Conservation (phyloP, 2,329 filamentous ascomycete species). For the Colletotrichum sp. region DNA sequence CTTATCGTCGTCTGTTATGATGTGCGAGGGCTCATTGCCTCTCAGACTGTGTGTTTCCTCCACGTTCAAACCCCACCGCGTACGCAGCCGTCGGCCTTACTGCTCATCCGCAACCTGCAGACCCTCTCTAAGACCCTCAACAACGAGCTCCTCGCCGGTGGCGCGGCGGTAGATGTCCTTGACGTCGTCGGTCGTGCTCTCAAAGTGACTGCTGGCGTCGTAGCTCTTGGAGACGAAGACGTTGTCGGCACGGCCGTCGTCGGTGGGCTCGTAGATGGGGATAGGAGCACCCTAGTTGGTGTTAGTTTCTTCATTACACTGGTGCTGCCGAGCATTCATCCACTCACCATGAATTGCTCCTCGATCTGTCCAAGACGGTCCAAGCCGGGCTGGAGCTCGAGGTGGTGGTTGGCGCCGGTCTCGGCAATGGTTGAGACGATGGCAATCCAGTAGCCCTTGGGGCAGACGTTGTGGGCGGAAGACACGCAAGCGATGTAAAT, state of each 20-base stretch:
- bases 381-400: conserved; percentile 91
- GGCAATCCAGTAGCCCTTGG: conserved; percentile 98
- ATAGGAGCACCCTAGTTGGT: conserved; percentile 73
- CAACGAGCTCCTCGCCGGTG: conserved; percentile 83
- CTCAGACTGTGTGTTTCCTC: conserved; percentile 7
- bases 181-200: conserved; percentile 90
- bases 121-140: conserved; percentile 85
- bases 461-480: conserved; percentile 95
- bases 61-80: background rate
- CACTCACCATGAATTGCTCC: conserved; percentile 88
- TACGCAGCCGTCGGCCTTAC: conserved; percentile 26
- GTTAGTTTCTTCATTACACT: background rate
- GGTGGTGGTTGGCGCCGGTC: conserved; percentile 88
- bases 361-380: conserved; percentile 92
- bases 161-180: conserved; percentile 89
- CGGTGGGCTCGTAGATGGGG: conserved; percentile 89
- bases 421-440: conserved; percentile 98
- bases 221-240: conserved; percentile 99
- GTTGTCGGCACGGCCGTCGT: conserved; percentile 83
- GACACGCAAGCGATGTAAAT: conserved; percentile 98
- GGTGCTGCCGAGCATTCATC: background rate
- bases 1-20: conserved; percentile 6
- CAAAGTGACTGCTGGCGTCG: conserved; percentile 96
- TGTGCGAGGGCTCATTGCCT: conserved; percentile 15
- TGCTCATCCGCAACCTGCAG: conserved; percentile 75